Conservation (phyloP, 305 asterid species). For the Euphrasia arctica region DNA sequence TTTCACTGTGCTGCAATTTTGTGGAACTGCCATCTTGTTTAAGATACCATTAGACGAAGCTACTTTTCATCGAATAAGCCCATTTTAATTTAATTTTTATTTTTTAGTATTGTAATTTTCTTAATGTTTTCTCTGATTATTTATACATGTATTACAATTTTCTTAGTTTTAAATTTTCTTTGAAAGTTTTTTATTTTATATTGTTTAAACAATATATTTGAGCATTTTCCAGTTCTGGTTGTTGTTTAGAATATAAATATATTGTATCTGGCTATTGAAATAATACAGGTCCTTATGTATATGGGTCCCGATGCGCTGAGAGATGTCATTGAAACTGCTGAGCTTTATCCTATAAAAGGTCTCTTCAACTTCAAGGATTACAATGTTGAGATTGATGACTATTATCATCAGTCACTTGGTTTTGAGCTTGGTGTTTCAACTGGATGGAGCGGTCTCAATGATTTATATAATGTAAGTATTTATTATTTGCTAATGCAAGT, state of each 20-base stretch:
- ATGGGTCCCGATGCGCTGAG: conserved; percentile 78
- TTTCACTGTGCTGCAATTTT: conserved; percentile 8
- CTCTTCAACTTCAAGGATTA: conserved; percentile 73
- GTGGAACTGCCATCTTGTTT: conserved; percentile 14
- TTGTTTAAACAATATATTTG: too few relatives aligned
- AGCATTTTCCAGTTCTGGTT: not conserved
- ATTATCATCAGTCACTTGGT: conserved; percentile 78
- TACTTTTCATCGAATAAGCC: not conserved
- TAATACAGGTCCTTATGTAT: conserved; percentile 73
- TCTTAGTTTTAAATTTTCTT: too few relatives aligned
- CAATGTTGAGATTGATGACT: conserved; percentile 67
- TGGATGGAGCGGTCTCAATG: conserved; percentile 86
- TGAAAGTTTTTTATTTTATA: not conserved
- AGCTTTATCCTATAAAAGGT: conserved; percentile 87
- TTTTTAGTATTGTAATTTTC: not conserved
- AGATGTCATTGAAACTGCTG: conserved; percentile 78
- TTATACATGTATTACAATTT: too few relatives aligned
- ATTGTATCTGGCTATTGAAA: conserved; percentile 22
- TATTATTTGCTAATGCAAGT: conserved; percentile 50
- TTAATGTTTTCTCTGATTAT: too few relatives aligned
- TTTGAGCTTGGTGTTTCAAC: conserved; percentile 87
- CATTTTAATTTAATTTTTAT: not conserved
- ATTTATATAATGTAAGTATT: conserved; percentile 63
- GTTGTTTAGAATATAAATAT: not conserved
- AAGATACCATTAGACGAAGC: not conserved